A percentile compares a stretch with the other conserved stretches of the same genome.
Conservation (phyloP, 495 filamentous ascomycete genomes). For the Tuber indicum region DNA sequence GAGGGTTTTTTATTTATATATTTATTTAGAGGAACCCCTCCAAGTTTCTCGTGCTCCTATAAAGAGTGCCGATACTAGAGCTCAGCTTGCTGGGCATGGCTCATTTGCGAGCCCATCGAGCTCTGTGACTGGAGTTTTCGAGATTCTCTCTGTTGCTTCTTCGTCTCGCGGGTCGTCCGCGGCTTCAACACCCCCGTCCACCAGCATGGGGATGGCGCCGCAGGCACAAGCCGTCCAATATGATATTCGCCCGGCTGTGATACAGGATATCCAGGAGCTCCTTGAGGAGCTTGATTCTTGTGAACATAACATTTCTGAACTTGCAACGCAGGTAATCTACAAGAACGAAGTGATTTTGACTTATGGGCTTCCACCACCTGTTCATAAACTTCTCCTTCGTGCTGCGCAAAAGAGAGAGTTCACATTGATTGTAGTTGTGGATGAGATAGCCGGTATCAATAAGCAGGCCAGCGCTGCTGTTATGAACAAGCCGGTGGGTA, state of each 20-base stretch:
- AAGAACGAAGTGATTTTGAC: slow-evolving; percentile 39
- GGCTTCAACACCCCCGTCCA: slow-evolving; percentile 25
- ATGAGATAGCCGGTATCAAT: slow-evolving; percentile 37
- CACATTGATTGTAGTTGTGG: slow-evolving; percentile 36
- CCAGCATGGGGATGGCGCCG: slow-evolving; percentile 15
- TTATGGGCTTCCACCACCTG: slow-evolving; percentile 34
- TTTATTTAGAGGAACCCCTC: slow-evolving; percentile 16
- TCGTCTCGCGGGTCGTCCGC: slow-evolving; percentile 32
- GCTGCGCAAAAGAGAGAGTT: slow-evolving; percentile 40
- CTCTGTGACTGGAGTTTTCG: slow-evolving; percentile 36
- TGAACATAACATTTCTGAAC: slow-evolving; percentile 34
- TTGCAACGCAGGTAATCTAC: slow-evolving; percentile 34
- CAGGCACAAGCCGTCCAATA: slow-evolving; percentile 24
- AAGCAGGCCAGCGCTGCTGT: slow-evolving; percentile 33
- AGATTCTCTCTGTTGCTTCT: slow-evolving; percentile 30
- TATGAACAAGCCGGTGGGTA: slow-evolving; percentile 31
- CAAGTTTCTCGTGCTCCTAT: not conserved
- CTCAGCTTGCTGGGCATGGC: not conserved
- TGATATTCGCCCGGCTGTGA: slow-evolving; percentile 39
- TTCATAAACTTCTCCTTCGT: slow-evolving; percentile 36
- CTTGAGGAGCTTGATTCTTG: slow-evolving; percentile 39
- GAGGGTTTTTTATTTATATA: not conserved
- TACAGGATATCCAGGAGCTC: slow-evolving; percentile 40
- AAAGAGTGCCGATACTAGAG: not conserved
- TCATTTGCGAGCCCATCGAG: slow-evolving; percentile 3